Base-by-base conservation (phyloP, 2,329 filamentous ascomycete species). In the Colletotrichum sublineola region DNA sequence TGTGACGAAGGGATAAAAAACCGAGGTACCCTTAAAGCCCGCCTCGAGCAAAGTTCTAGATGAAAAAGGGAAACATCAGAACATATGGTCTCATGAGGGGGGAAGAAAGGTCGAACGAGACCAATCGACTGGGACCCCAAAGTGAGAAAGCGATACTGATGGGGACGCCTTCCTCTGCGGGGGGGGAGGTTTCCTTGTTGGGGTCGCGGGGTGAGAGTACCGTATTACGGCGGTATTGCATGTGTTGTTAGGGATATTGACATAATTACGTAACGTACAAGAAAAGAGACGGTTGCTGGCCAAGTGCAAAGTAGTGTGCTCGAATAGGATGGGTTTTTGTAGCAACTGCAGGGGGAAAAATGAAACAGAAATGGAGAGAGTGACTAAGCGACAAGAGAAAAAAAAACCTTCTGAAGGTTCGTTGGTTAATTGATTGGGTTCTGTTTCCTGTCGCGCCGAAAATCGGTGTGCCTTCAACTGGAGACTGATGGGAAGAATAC, bases 401-500 rank as follows among this genome's bases (percentile, higher is more conserved):
- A 31, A 15, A 11, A 60, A 60, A 60, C 31, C 40, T 31, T 60
- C n/a, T 24, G 44, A 60, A 20, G 29, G 24, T 24, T 24, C n/a
- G 29, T 52, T 31, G 24, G 50, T 53, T 31, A n/a, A 12, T 31
- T 31, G 50, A 29, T 18, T 53, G 24, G 50, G 24, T 8, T 31
- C 50, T 29, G 24, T 18, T 31, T 29, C 50, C 18, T 31, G 57
- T 31, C 44, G 40, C 46, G 57, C 40, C 44, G 38, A 46, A 42
- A 60, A 20, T 29, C 18, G 12, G 40, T 24, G n/a, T 60, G 29
- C 42, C 29, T 29, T 14, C 65, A 8, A 5, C 36, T 46, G 29
- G 18, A 50, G 61, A 20, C 29, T 58, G 68, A 68, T 36, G 33
- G 24, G 24, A 24, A 38, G 68, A 63, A 68, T 48, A 68, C 58